phyloP scores from a whole-genome alignment of 352 stramenopile genomes.

The Plasmopara halstedii region DNA sequence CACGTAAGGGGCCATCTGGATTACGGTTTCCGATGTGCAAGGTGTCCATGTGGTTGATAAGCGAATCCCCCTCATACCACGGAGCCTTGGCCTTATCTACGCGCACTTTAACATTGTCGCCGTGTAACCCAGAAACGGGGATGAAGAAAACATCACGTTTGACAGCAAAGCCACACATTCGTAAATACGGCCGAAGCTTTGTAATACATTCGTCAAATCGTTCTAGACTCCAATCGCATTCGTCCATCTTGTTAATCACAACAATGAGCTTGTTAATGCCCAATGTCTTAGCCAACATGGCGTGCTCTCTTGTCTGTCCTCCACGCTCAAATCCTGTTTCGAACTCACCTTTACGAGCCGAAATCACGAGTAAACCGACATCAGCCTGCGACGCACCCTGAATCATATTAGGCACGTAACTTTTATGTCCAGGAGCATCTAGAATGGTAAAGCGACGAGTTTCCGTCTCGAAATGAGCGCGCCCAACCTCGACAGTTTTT shows the following conservation, averaged over 20 bases:
- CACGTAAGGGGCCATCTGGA: slow-evolving; percentile 84
- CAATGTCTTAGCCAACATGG: slow-evolving; percentile 98
- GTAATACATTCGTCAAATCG: slow-evolving; percentile 87
- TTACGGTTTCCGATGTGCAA: slow-evolving; percentile 90
- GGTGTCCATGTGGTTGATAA: slow-evolving; percentile 92
- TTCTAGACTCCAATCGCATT: slow-evolving; percentile 92
- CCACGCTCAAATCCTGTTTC: slow-evolving; percentile 97
- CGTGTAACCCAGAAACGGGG: slow-evolving; percentile 93
- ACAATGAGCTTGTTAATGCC: slow-evolving; percentile 98
- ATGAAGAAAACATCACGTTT: slow-evolving; percentile 98
- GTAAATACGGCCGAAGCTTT: slow-evolving; percentile 94
- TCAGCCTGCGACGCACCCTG: slow-evolving; percentile 96
- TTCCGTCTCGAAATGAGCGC: slow-evolving; percentile 96
- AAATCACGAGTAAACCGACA: slow-evolving; percentile 96
- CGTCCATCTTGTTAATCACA: slow-evolving; percentile 99
- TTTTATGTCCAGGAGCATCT: slow-evolving; percentile 98
- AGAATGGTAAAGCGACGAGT: slow-evolving; percentile 97
- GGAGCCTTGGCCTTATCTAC: slow-evolving; percentile 47
- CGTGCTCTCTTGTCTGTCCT: slow-evolving; percentile 98
- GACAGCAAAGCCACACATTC: slow-evolving; percentile 94
- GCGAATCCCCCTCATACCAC: slow-evolving; percentile 93
- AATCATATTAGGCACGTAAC: slow-evolving; percentile 99
- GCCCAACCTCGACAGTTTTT: slow-evolving; percentile 84
- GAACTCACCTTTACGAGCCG: slow-evolving; percentile 95
- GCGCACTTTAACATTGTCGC: slow-evolving; percentile 95